Conservation (phyloP, 176 grass and related monocot species). For the Chrysopogon serrulatus region DNA sequence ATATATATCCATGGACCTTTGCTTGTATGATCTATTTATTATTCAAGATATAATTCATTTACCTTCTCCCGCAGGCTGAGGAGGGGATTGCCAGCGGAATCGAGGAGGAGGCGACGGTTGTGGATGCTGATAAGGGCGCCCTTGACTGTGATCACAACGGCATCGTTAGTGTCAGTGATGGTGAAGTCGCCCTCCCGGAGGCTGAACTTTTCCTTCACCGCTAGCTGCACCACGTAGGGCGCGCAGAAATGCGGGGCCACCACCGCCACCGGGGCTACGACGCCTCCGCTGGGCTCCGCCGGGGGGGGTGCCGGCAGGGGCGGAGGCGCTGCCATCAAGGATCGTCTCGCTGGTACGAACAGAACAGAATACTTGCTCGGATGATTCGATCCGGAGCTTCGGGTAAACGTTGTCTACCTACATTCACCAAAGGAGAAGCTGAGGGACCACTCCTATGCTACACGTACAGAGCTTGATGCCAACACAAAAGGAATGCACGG, state of each 20-base stretch:
- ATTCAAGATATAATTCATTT: too few relatives aligned
- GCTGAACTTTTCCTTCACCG: conserved; percentile 31
- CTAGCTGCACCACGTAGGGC: conserved; percentile 39
- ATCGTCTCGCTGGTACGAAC: neutral
- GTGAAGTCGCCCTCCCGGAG: conserved; percentile 27
- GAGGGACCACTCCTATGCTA: too few relatives aligned
- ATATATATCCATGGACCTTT: too few relatives aligned
- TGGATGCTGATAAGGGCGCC: conserved; percentile 28
- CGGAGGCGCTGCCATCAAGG: neutral
- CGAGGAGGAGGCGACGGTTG: conserved; percentile 25
- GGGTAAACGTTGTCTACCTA: rapidly evolving
- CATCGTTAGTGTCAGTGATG: conserved; percentile 40
- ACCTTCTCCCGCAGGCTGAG: conserved; percentile 48
- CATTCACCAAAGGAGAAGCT: too few relatives aligned
- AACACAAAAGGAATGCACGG: too few relatives aligned
- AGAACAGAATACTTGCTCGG: too few relatives aligned
- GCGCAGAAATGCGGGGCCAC: conserved; percentile 42
- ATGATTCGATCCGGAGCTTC: too few relatives aligned
- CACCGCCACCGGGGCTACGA: neutral
- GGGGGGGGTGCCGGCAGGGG: neutral
- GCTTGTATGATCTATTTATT: neutral
- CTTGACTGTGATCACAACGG: conserved; percentile 34
- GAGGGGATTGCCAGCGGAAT: conserved; percentile 36
- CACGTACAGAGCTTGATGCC: too few relatives aligned
- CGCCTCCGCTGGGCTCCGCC: neutral